These are phyloP conservation scores for Dioszegia hungarica DNA, from an alignment of 768 basidiomycete species.

Conservation along the genomic window DNA sequence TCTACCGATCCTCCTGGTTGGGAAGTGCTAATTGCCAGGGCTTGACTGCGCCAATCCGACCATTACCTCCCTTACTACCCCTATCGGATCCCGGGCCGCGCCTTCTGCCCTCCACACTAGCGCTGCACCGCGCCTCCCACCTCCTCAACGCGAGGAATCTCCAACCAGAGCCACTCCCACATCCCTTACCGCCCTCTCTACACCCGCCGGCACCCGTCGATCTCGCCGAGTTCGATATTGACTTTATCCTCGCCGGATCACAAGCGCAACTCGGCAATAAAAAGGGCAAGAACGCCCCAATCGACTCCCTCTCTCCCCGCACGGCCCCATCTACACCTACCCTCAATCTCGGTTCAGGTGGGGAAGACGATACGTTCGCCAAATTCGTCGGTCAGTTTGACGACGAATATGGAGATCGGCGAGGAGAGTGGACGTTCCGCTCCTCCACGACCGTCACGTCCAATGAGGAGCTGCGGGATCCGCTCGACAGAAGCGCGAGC, in stretches of 20 bases:
- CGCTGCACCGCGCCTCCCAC: conserved; percentile 46
- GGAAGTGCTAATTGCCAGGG: not conserved
- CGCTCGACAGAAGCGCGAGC: conserved; percentile 11
- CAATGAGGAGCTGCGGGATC: conserved; percentile 9
- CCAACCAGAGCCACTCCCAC: conserved; percentile 44
- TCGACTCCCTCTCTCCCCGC: conserved; percentile 12
- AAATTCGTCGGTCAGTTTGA: conserved; percentile 50
- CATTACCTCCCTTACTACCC: conserved; percentile 44
- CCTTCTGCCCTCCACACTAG: conserved; percentile 44
- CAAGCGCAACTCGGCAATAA: conserved; percentile 33
- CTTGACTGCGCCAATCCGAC: conserved; percentile 16
- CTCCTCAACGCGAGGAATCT: conserved; percentile 43
- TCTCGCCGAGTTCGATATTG: conserved; percentile 50
- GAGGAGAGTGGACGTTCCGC: conserved; percentile 49
- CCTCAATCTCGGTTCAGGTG: conserved; percentile 33
- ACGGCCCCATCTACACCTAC: conserved; percentile 22
- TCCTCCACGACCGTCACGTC: conserved; percentile 17
- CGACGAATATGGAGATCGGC: conserved; percentile 47
- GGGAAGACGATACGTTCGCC: conserved; percentile 48
- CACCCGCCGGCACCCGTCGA: conserved; percentile 48
- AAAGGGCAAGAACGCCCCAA: conserved; percentile 17
- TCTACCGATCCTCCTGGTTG: not conserved
- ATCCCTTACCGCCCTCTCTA: conserved; percentile 46
- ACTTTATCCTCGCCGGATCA: conserved; percentile 49
- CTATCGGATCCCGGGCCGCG: conserved; percentile 48